Evolutionary conservation across 768 basidiomycete species (phyloP).

Genomic region (Serendipita vermifera): DNA sequence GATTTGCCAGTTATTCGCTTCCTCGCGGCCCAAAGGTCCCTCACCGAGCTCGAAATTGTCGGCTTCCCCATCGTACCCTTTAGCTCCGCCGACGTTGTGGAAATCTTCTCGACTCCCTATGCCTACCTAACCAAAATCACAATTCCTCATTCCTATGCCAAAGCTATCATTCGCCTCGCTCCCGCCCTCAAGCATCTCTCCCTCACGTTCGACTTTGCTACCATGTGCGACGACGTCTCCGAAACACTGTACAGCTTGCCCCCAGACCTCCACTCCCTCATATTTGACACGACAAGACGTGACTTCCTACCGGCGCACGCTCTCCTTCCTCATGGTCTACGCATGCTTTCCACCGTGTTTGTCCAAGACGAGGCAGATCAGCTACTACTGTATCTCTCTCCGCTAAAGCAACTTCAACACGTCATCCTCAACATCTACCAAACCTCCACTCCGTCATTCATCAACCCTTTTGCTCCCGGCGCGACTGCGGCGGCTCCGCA

Average conservation of each 20-base stretch:
- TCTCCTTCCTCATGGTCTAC: not conserved
- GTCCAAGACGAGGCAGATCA: not conserved
- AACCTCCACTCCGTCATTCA: not conserved
- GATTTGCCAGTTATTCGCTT: slow-evolving; percentile 4
- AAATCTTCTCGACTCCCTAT: not conserved
- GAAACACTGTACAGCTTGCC: not conserved
- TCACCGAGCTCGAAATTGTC: not conserved
- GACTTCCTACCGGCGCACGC: slow-evolving; percentile 1
- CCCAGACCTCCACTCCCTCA: not conserved
- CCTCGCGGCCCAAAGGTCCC: not conserved
- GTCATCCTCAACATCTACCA: slow-evolving; percentile 6
- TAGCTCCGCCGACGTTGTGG: not conserved
- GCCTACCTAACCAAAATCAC: not conserved
- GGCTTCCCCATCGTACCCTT: not conserved
- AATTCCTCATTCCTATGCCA: not conserved
- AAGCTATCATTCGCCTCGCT: slow-evolving; percentile 2
- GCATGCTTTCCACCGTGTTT: slow-evolving; percentile 6
- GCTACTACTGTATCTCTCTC: not conserved
- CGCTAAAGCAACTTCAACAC: slow-evolving; percentile 3
- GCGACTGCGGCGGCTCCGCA: not conserved
- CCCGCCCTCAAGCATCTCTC: not conserved
- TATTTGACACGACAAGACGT: not conserved
- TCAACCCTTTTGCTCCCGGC: not conserved
- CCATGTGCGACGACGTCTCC: not conserved
- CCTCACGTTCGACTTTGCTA: not conserved